phyloP scores from a whole-genome alignment of 345 rosid genomes.

The Gossypium longicalyx region DNA sequence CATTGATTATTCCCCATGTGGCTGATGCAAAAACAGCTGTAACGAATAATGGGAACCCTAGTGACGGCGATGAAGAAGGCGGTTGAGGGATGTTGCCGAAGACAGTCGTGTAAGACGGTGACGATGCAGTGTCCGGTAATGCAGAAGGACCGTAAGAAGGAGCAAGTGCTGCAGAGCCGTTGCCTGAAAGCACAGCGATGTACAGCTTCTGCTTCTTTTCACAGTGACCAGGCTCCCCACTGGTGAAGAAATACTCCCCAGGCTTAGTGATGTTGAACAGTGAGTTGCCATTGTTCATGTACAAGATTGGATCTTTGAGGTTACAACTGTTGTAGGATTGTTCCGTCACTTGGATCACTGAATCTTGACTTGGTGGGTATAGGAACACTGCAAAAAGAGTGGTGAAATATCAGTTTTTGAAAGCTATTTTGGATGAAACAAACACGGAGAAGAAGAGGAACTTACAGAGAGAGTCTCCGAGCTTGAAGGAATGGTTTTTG shows the following conservation, averaged over 20 bases:
- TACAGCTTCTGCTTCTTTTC: slow-evolving; percentile 80
- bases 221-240: slow-evolving; percentile 75
- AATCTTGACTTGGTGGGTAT: slow-evolving; percentile 98
- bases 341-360: slow-evolving; percentile 70
- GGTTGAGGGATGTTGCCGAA: slow-evolving; percentile 72
- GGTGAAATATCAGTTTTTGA: no score
- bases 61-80: slow-evolving; percentile 41
- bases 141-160: slow-evolving; percentile 47
- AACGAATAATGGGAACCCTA: slow-evolving; percentile 20
- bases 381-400: slow-evolving; percentile 55
- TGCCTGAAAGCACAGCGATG: slow-evolving; percentile 44
- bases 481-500: slow-evolving; percentile 48
- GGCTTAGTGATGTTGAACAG: slow-evolving; percentile 69
- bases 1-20: slow-evolving; percentile 31
- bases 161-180: slow-evolving; percentile 49
- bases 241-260: slow-evolving; percentile 75
- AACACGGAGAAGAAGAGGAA: not conserved
- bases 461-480: slow-evolving; percentile 85
- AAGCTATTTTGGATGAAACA: no score
- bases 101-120: slow-evolving; percentile 62
- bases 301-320: slow-evolving; percentile 70
- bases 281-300: slow-evolving; percentile 92
- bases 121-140: slow-evolving; percentile 46
- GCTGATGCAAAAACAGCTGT: slow-evolving; percentile 40
- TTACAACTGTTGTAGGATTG: slow-evolving; percentile 63